phyloP scores from a whole-genome alignment of 1,284 basidiomycete genomes.

The Tilletia indica region DNA sequence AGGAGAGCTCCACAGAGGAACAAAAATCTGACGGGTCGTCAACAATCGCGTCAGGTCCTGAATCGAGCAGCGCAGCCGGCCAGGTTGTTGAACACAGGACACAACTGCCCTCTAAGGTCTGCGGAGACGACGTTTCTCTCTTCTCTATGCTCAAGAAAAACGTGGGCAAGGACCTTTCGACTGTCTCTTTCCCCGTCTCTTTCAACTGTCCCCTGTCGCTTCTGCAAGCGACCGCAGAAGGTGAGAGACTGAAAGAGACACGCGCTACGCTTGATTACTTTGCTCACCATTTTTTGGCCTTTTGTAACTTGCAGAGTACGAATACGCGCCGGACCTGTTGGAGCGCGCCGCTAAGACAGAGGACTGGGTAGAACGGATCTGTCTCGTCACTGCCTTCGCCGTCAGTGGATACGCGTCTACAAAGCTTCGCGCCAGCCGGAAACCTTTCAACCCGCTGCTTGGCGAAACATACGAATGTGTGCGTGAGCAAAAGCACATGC shows the following conservation, averaged over 20 bases:
- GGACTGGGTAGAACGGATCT: conserved; percentile 50
- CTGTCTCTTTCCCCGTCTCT: conserved; percentile 55
- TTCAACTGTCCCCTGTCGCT: conserved; percentile 56
- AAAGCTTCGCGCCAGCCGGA: conserved; percentile 50
- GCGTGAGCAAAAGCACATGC: conserved; percentile 45
- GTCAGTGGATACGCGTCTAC: conserved; percentile 52
- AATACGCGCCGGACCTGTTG: conserved; percentile 52
- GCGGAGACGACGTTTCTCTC: conserved; percentile 78
- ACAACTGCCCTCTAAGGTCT: conserved; percentile 63
- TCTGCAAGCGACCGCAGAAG: conserved; percentile 50
- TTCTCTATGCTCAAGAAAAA: conserved; percentile 86
- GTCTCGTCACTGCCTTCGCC: conserved; percentile 48
- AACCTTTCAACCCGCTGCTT: conserved; percentile 55
- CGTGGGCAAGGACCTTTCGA: conserved; percentile 61
- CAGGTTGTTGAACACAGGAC: conserved; percentile 45
- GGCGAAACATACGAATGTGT: conserved; percentile 55
- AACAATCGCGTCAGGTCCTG: not conserved
- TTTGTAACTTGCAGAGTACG: conserved; percentile 38
- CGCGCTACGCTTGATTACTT: not conserved
- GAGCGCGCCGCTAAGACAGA: conserved; percentile 43
- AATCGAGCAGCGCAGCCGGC: conserved; percentile 16
- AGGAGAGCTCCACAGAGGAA: conserved; percentile 37
- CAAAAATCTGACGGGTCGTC: conserved; percentile 26
- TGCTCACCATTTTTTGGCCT: too few species aligned
- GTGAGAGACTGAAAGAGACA: not conserved